phyloP scores from a whole-genome alignment of 2,329 filamentous ascomycete species.

The Paraconiothyrium sp. region DNA sequence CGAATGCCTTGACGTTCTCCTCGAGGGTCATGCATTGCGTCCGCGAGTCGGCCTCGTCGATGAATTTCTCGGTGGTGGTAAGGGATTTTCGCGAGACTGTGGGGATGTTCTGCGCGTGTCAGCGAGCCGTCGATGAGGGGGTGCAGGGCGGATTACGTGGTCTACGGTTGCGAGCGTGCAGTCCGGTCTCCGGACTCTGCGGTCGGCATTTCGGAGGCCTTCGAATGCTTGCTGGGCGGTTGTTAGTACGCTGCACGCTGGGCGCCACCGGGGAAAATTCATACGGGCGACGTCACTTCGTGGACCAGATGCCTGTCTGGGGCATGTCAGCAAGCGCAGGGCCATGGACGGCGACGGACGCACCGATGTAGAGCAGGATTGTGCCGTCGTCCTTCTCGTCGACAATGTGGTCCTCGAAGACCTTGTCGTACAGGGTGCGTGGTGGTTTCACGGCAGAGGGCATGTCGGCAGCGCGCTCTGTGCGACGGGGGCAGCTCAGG shows the following conservation, averaged over 20 bases:
- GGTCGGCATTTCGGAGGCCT: slow-evolving; percentile 86
- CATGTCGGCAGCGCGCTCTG: slow-evolving; percentile 61
- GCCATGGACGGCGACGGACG: slow-evolving; percentile 40
- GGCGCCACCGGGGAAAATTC: slow-evolving; percentile 42
- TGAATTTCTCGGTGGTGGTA: slow-evolving; percentile 93
- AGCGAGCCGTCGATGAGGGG: slow-evolving; percentile 17
- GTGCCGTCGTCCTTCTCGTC: slow-evolving; percentile 96
- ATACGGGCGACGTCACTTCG: slow-evolving; percentile 95
- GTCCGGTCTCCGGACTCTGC: slow-evolving; percentile 90
- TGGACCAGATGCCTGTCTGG: slow-evolving; percentile 94
- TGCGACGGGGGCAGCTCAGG: slow-evolving; percentile 23
- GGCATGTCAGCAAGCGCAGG: slow-evolving; percentile 32
- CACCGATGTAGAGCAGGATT: slow-evolving; percentile 91
- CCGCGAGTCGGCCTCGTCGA: slow-evolving; percentile 92
- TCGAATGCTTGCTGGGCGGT: slow-evolving; percentile 87
- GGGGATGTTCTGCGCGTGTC: slow-evolving; percentile 78
- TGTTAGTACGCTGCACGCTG: slow-evolving; percentile 23
- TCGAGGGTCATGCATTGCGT: slow-evolving; percentile 95
- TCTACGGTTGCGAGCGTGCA: slow-evolving; percentile 97
- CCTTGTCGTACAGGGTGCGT: slow-evolving; percentile 96
- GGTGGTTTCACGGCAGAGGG: slow-evolving; percentile 76
- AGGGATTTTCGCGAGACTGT: slow-evolving; percentile 90
- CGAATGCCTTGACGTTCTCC: slow-evolving; percentile 96
- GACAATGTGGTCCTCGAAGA: slow-evolving; percentile 92
- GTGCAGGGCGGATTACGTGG: slow-evolving; percentile 73